Evolutionary conservation across 345 rosid species (phyloP).

Genomic region (Hibiscus syriacus): DNA sequence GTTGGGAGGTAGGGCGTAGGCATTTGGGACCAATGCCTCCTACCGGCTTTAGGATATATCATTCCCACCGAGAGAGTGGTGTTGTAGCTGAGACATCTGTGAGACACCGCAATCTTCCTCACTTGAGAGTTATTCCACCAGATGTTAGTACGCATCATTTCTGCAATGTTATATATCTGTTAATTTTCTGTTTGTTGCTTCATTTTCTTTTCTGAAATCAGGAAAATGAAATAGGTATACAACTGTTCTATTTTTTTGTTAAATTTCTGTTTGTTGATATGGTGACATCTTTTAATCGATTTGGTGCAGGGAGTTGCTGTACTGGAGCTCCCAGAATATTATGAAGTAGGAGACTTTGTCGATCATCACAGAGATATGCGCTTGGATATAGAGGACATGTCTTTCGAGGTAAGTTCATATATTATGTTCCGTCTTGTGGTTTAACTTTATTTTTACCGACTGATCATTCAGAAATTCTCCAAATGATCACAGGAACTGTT

Average conservation of each 20-base stretch:
- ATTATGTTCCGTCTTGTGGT: conserved; percentile 2
- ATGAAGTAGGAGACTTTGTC: conserved; percentile 36
- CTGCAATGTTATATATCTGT: too few species aligned
- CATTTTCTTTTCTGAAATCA: not conserved
- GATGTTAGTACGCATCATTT: conserved; percentile 36
- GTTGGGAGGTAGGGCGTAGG: conserved; percentile 42
- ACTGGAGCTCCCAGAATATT: conserved; percentile 43
- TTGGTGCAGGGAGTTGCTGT: conserved; percentile 57
- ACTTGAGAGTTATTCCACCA: conserved; percentile 42
- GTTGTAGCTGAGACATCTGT: conserved; percentile 24
- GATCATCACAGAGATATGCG: conserved; percentile 93
- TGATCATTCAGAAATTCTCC: not conserved
- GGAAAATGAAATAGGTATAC: not conserved
- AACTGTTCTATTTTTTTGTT: not conserved
- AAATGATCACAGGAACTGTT: conserved; percentile 59
- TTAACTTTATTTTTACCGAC: not conserved
- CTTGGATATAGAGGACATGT: conserved; percentile 83
- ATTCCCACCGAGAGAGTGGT: conserved; percentile 31
- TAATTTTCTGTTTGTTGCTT: too few species aligned
- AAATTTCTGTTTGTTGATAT: not conserved
- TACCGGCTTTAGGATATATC: conserved; percentile 42
- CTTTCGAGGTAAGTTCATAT: conserved; percentile 52
- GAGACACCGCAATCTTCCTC: conserved; percentile 49
- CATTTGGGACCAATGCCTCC: conserved; percentile 43
- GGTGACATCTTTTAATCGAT: conserved; percentile 3